Conservation (phyloP, 805 yeast species). For the Kazachstania kunashirensis region DNA sequence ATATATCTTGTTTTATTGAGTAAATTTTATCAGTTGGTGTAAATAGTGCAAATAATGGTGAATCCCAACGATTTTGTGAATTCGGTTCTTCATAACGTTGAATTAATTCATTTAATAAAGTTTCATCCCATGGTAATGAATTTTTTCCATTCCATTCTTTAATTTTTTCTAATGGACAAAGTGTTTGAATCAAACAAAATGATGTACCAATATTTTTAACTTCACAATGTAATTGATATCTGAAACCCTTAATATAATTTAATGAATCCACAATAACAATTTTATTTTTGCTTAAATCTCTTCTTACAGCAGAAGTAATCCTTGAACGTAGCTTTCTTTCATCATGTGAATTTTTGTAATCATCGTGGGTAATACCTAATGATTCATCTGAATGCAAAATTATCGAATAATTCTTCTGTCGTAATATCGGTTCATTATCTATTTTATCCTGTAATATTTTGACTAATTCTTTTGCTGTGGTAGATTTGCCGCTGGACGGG, state of each 20-base stretch:
- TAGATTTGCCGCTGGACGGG: conserved; percentile 79
- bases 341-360: conserved; percentile 58
- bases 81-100: conserved; percentile 94
- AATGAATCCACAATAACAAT: conserved; percentile 80
- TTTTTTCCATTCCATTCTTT: conserved; percentile 45
- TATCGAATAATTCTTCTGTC: conserved; percentile 38
- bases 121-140: conserved; percentile 48
- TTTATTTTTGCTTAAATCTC: conserved; percentile 58
- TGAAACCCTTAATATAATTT: conserved; percentile 86
- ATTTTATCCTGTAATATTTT: conserved; percentile 36
- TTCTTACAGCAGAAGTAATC: conserved; percentile 81
- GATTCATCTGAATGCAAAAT: conserved; percentile 69
- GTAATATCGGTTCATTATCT: conserved; percentile 35
- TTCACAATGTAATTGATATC: conserved; percentile 91
- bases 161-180: conserved; percentile 57
- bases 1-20: conserved; percentile 53
- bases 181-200: conserved; percentile 71
- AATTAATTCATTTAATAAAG: conserved; percentile 53
- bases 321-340: conserved; percentile 79
- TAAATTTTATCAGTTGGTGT: conserved; percentile 33
- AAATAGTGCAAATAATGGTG: conserved; percentile 71
- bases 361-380: conserved; percentile 58
- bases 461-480: conserved; percentile 52
- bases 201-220: conserved; percentile 78
- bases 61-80: conserved; percentile 80